Percentiles rank a stretch among this genome's conserved stretches.
These are phyloP conservation scores for Cylindrotheca fusiformis DNA, from an alignment of 108 stramenopile genomes.

Conservation along the genomic window DNA sequence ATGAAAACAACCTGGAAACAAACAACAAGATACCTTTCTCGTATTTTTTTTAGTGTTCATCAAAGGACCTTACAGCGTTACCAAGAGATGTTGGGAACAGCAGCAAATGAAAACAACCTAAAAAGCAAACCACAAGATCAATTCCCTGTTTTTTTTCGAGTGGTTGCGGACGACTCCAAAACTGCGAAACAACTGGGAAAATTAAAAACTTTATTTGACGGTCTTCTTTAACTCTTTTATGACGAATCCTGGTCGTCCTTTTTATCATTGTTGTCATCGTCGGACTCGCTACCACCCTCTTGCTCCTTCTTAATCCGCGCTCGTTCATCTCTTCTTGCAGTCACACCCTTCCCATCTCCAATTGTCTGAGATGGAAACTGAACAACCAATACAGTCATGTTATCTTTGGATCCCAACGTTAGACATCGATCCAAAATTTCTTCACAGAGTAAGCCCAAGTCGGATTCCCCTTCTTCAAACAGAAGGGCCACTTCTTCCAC, in stretches of 20 bases:
- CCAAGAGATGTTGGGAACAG: no score
- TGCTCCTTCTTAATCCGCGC: conserved; percentile 13
- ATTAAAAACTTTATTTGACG: no score
- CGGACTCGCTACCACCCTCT: conserved; percentile 4
- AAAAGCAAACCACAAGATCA: no score
- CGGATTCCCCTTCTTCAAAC: conserved; percentile 68
- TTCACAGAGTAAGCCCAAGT: conserved; percentile 83
- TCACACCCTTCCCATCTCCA: conserved; percentile 62
- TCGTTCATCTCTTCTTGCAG: conserved; percentile 45
- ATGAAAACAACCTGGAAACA: no score
- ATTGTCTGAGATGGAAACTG: conserved; percentile 58
- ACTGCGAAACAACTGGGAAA: no score
- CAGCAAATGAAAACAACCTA: no score
- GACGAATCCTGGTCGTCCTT: conserved; percentile 2
- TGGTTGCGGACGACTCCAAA: no score
- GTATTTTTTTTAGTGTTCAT: no score
- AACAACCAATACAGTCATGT: conserved; percentile 80
- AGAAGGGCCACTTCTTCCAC: conserved; percentile 65
- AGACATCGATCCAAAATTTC: conserved; percentile 80
- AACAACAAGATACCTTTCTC: no score
- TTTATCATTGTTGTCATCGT: conserved; percentile 2
- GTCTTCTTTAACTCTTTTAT: no score
- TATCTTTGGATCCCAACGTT: conserved; percentile 77
- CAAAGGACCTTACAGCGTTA: no score
- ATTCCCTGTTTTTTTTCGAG: no score